Percentiles rank a stretch among this genome's conserved stretches.
These are phyloP conservation scores for Auxenochlorella pyrenoidosa DNA, from an alignment of 139 green algal genomes.

Conservation along the genomic window DNA sequence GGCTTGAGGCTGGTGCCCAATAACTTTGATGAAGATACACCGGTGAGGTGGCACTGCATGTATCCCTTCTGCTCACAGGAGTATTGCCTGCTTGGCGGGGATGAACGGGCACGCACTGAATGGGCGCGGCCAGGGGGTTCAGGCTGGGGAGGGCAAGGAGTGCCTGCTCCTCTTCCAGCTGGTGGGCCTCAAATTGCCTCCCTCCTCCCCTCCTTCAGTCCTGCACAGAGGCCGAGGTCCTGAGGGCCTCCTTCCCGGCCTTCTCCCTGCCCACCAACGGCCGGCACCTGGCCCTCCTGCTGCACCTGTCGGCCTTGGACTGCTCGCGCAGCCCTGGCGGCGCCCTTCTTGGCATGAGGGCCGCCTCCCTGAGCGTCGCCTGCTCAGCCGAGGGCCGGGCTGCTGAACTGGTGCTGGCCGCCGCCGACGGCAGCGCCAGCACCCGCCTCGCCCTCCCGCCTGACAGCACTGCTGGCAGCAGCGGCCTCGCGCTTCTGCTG, in stretches of 20 bases:
- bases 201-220: neutral
- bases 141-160: too few species aligned
- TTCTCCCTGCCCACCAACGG: conserved; percentile 14
- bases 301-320: neutral
- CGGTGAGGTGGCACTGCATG: neutral
- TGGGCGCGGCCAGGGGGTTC: too few species aligned
- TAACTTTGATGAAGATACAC: conserved; percentile 9
- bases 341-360: neutral
- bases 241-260: conserved; percentile 5
- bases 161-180: neutral
- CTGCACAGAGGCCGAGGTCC: conserved; percentile 7
- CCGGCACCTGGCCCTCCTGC: neutral
- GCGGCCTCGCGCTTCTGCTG: neutral
- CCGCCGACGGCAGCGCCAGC: too few species aligned
- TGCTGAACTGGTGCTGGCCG: neutral
- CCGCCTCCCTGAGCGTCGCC: neutral
- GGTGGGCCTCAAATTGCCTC: neutral
- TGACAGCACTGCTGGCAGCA: neutral
- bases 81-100: too few species aligned
- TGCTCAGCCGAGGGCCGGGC: neutral
- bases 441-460: neutral
- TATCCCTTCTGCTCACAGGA: too few species aligned
- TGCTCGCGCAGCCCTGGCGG: neutral
- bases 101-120: too few species aligned
- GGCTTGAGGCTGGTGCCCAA: neutral